Conservation (phyloP, 2,329 filamentous ascomycete genomes). For the Talaromyces sp. region DNA sequence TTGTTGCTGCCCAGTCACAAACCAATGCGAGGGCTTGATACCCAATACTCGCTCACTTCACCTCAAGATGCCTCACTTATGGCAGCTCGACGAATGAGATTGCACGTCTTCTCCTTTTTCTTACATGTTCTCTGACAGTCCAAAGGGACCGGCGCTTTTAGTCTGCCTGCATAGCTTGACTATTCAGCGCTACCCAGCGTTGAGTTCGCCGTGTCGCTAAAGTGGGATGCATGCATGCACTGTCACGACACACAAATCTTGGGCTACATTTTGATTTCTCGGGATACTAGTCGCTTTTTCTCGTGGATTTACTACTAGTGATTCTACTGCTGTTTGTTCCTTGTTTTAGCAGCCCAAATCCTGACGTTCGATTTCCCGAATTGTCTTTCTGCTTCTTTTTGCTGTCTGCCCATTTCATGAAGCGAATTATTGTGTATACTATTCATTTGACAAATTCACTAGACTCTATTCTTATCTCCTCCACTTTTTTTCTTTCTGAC, state of each 20-base stretch:
- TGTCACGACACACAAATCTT: conserved; percentile 11
- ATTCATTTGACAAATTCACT: conserved; percentile 26
- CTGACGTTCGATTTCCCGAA: conserved; percentile 24
- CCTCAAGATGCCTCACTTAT: conserved; percentile 18
- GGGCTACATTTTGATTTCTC: neutral
- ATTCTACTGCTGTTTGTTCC: neutral
- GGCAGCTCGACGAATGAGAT: conserved; percentile 12
- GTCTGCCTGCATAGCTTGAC: neutral
- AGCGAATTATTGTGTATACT: conserved; percentile 29
- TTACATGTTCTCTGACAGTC: neutral
- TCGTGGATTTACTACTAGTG: neutral
- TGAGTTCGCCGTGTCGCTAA: conserved; percentile 8
- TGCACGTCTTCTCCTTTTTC: neutral
- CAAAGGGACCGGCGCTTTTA: neutral
- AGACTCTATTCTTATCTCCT: conserved; percentile 8
- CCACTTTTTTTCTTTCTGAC: neutral
- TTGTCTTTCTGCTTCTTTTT: conserved; percentile 27
- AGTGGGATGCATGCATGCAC: conserved; percentile 13
- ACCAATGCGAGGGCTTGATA: conserved; percentile 15
- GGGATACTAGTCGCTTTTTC: neutral
- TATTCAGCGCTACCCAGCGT: neutral
- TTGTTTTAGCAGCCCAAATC: conserved; percentile 8
- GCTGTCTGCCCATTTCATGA: conserved; percentile 21
- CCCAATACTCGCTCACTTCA: conserved; percentile 13
- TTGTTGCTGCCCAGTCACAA: conserved; percentile 15